Evolutionary conservation across 2,329 filamentous ascomycete genomes (phyloP).

Genomic region (Periglandula ipomoeae): DNA sequence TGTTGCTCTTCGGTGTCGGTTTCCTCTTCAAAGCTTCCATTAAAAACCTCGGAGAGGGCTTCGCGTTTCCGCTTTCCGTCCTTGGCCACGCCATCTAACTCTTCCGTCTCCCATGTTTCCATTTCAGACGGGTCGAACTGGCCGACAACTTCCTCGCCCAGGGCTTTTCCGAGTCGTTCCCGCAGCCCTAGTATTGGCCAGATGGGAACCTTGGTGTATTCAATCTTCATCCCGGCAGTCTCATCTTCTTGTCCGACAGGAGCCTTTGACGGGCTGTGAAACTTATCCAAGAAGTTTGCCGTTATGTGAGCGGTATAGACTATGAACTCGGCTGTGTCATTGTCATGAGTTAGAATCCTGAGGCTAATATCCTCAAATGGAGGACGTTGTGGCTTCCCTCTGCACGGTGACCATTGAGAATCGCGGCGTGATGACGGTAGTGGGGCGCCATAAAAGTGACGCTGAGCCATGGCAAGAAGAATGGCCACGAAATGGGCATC

Average conservation of each 20-base stretch:
- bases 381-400: slow-evolving; percentile 16
- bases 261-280: slow-evolving; percentile 36
- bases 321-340: slow-evolving; percentile 38
- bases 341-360: slow-evolving; percentile 42
- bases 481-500: slow-evolving; percentile 44
- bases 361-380: slow-evolving; percentile 40
- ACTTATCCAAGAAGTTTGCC: slow-evolving; percentile 37
- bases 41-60: slow-evolving; percentile 27
- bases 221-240: slow-evolving; percentile 32
- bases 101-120: slow-evolving; percentile 32
- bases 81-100: slow-evolving; percentile 20
- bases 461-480: slow-evolving; percentile 49
- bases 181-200: slow-evolving; percentile 48
- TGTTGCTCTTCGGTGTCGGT: slow-evolving; percentile 25
- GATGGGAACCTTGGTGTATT: slow-evolving; percentile 38
- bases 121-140: slow-evolving; percentile 29
- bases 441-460: slow-evolving; percentile 35
- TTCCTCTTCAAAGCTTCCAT: slow-evolving; percentile 32
- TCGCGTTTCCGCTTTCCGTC: slow-evolving; percentile 25
- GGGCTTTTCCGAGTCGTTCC: slow-evolving; percentile 43
- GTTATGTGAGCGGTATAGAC: slow-evolving; percentile 44
- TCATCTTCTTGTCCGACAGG: slow-evolving; percentile 18
- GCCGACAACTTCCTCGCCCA: slow-evolving; percentile 43
- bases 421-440: slow-evolving; percentile 14
- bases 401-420: slow-evolving; percentile 16